These are phyloP conservation scores for Melampsora americana DNA, from an alignment of 1,284 basidiomycete genomes.

Conservation along the genomic window DNA sequence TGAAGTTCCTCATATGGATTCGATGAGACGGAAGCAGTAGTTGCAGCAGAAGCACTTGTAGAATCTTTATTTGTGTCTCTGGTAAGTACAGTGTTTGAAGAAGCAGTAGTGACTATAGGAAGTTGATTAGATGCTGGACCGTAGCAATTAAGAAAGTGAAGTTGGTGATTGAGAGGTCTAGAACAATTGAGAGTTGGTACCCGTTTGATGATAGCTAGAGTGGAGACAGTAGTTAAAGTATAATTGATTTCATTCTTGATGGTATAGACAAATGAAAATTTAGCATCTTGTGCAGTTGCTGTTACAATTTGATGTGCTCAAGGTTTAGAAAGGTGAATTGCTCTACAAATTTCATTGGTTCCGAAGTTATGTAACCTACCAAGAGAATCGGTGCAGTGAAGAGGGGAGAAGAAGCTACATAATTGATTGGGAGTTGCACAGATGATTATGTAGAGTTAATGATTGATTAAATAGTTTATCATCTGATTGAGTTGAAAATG, in stretches of 20 bases:
- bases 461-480: conserved; percentile 64
- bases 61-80: conserved; percentile 45
- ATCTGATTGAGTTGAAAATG: conserved; percentile 17
- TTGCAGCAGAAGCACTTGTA: conserved; percentile 50
- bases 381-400: conserved; percentile 66
- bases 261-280: conserved; percentile 62
- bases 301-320: conserved; percentile 56
- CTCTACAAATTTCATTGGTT: conserved; percentile 60
- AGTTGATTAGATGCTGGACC: conserved; percentile 69
- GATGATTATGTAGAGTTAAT: conserved; percentile 72
- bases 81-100: conserved; percentile 31
- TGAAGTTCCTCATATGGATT: conserved; percentile 92
- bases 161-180: conserved; percentile 73
- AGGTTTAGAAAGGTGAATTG: conserved; percentile 73
- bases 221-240: conserved; percentile 73
- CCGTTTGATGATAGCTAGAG: conserved; percentile 91
- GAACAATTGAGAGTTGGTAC: conserved; percentile 74
- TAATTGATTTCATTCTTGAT: conserved; percentile 74
- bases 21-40: conserved; percentile 52
- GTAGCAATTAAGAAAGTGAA: conserved; percentile 88
- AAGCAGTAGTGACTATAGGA: conserved; percentile 19
- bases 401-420: conserved; percentile 56
- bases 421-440: conserved; percentile 67
- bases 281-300: conserved; percentile 25
- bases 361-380: conserved; percentile 71